A percentile compares a stretch with the other conserved stretches of the same genome.
phyloP scores from a whole-genome alignment of 192 early-diverging fungal species.

The Helicostylum pulchrum region DNA sequence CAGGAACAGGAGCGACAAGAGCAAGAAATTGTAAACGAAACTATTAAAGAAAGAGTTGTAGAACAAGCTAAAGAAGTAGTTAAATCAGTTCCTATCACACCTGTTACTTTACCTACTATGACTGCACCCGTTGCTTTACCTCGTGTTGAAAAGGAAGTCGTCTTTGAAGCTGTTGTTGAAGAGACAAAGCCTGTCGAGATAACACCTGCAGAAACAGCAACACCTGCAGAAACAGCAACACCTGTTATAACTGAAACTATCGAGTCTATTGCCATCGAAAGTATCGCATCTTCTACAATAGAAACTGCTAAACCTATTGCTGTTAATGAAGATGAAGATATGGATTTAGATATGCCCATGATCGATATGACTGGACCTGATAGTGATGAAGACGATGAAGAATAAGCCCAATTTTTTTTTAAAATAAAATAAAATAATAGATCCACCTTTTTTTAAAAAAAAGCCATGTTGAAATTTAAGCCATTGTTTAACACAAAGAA shows the following conservation, averaged over 20 bases:
- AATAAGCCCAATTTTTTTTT: neutral
- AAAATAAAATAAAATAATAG: too few relatives aligned
- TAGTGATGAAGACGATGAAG: constrained; percentile 26
- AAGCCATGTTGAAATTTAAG: too few relatives aligned
- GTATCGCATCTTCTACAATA: neutral
- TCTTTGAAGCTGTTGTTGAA: neutral
- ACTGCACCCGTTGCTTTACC: too few relatives aligned
- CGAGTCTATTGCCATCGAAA: neutral
- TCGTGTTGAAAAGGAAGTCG: neutral
- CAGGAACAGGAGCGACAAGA: neutral
- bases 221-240: neutral
- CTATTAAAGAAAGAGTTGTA: neutral
- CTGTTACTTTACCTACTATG: neutral
- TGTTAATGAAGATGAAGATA: constrained; percentile 21
- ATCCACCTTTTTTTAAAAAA: too few relatives aligned
- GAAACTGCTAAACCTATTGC: neutral
- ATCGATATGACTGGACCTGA: constrained; percentile 37
- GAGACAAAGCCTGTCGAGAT: neutral
- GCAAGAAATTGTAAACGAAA: neutral
- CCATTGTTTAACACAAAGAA: too few relatives aligned
- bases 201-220: neutral
- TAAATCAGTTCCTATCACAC: neutral
- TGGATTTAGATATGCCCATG: constrained; percentile 23
- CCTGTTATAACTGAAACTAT: neutral
- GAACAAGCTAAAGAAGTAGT: neutral